phyloP scores from a whole-genome alignment of 2,329 filamentous ascomycete genomes.

The Aureobasidium leucospermi region DNA sequence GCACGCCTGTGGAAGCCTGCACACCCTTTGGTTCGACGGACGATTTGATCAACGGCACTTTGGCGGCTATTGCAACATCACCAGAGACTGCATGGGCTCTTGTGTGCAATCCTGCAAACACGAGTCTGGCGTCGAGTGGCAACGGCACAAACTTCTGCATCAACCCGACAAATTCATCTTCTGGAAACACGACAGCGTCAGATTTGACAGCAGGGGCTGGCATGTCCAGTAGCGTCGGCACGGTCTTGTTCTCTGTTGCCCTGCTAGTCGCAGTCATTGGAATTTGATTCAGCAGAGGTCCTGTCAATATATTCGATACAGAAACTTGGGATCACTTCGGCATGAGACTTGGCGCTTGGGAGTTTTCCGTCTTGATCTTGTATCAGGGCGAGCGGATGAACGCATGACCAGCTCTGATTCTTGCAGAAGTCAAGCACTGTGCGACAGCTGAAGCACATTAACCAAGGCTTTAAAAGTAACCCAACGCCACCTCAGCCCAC shows the following conservation, averaged over 20 bases:
- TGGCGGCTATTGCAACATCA: neutral
- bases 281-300: neutral
- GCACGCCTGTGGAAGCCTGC: neutral
- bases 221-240: neutral
- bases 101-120: slow-evolving; percentile 3
- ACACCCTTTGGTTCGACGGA: neutral
- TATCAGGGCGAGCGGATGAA: neutral
- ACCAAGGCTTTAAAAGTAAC: neutral
- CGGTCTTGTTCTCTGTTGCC: neutral
- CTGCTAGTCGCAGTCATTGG: neutral
- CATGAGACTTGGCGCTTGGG: neutral
- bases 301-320: neutral
- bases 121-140: neutral
- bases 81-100: neutral
- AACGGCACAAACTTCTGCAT: neutral
- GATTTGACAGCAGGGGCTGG: neutral
- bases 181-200: neutral
- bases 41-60: neutral
- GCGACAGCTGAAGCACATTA: too few relatives aligned
- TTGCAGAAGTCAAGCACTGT: neutral
- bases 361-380: neutral
- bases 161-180: neutral
- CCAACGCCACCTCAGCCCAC: neutral
- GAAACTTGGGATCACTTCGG: neutral
- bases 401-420: neutral